A percentile compares a stretch with the other conserved stretches of the same genome.
phyloP scores from a whole-genome alignment of 148 eudicot genomes.

The Cornus suecica region DNA sequence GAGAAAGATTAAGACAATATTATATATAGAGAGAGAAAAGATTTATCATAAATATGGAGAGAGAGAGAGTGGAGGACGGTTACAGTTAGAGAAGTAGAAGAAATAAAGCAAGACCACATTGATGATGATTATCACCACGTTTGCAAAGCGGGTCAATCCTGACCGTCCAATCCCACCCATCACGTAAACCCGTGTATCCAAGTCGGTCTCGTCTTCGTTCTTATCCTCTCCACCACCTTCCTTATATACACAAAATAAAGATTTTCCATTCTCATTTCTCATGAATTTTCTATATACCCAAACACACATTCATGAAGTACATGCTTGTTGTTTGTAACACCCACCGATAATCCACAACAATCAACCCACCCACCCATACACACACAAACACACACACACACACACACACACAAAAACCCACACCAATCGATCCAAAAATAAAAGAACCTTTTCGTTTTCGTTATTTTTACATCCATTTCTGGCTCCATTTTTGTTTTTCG shows the following conservation, averaged over 20 bases:
- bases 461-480: background rate
- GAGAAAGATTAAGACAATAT: no score
- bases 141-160: constrained; percentile 4
- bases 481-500: background rate
- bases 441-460: no score
- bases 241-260: constrained; percentile 3
- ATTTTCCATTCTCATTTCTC: background rate
- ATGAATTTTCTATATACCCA: background rate
- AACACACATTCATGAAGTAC: background rate
- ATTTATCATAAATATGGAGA: no score
- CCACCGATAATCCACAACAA: constrained; percentile 5
- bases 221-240: constrained; percentile 32
- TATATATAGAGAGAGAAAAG: background rate
- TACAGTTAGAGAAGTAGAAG: constrained; percentile 10
- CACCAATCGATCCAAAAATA: no score
- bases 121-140: constrained; percentile 4
- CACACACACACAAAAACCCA: no score
- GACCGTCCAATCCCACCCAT: constrained; percentile 21
- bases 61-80: constrained; percentile 15
- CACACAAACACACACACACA: no score
- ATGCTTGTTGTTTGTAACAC: constrained; percentile 9
- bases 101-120: constrained; percentile 2
- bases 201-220: constrained; percentile 35
- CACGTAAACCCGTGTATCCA: constrained; percentile 12
- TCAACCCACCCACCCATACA: background rate